These are phyloP conservation scores for Amanita exitialis DNA, from an alignment of 768 basidiomycete genomes.

Conservation along the genomic window DNA sequence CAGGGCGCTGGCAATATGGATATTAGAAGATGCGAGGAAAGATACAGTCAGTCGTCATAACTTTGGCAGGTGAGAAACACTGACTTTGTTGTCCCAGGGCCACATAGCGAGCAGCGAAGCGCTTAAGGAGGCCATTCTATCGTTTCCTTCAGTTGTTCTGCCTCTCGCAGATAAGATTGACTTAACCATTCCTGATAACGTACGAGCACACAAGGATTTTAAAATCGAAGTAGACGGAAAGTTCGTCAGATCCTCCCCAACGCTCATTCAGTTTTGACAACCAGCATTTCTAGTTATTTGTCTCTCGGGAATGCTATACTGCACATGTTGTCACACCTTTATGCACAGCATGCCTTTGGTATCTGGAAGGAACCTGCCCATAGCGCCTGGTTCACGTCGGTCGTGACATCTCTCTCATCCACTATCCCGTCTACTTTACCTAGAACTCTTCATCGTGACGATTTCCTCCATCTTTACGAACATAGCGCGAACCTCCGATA, in stretches of 20 bases:
- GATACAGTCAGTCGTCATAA: slow-evolving; percentile 19
- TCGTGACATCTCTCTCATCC: slow-evolving; percentile 34
- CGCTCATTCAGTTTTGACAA: background rate
- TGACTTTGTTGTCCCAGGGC: slow-evolving; percentile 23
- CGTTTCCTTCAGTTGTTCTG: slow-evolving; percentile 76
- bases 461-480: slow-evolving; percentile 30
- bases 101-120: slow-evolving; percentile 55
- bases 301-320: slow-evolving; percentile 36
- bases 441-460: slow-evolving; percentile 19
- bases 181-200: slow-evolving; percentile 43
- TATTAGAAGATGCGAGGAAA: slow-evolving; percentile 36
- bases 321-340: slow-evolving; percentile 82
- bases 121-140: slow-evolving; percentile 60
- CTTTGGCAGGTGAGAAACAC: background rate
- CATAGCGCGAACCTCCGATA: slow-evolving; percentile 26
- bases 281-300: slow-evolving; percentile 21
- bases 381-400: slow-evolving; percentile 60
- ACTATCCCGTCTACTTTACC: slow-evolving; percentile 25
- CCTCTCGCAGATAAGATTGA: slow-evolving; percentile 84
- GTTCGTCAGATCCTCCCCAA: slow-evolving; percentile 27
- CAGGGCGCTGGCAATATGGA: slow-evolving; percentile 56
- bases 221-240: slow-evolving; percentile 57
- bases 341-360: slow-evolving; percentile 64
- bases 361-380: slow-evolving; percentile 74
- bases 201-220: slow-evolving; percentile 55